A percentile compares a stretch with the other conserved stretches of the same genome.
These are phyloP conservation scores for Penicillium fuscoglaucum DNA, from an alignment of 2,329 filamentous ascomycete genomes.

Conservation along the genomic window DNA sequence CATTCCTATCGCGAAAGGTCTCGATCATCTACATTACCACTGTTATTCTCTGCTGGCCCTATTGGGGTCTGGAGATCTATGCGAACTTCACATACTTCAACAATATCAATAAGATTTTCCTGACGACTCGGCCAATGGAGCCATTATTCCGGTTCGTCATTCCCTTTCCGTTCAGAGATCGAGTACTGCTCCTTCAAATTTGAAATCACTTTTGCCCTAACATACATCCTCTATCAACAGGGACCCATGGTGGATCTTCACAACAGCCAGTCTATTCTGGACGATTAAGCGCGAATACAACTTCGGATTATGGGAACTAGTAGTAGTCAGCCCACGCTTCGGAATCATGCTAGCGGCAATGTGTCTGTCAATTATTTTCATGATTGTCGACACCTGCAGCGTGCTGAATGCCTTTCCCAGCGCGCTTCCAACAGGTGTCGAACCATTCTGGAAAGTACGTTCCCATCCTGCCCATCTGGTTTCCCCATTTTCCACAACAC, in stretches of 20 bases:
- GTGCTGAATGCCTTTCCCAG: conserved; percentile 53
- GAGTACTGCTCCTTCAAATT: not conserved
- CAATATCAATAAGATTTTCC: conserved; percentile 54
- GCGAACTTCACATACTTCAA: conserved; percentile 67
- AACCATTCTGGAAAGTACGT: conserved; percentile 61
- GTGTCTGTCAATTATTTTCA: conserved; percentile 61
- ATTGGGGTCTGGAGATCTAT: conserved; percentile 66
- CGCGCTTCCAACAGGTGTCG: conserved; percentile 55
- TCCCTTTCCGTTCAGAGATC: not conserved
- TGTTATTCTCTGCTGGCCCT: conserved; percentile 60
- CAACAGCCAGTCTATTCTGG: conserved; percentile 59
- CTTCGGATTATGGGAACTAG: conserved; percentile 57
- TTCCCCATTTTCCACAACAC: not conserved
- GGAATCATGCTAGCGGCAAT: conserved; percentile 63
- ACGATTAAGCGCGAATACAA: conserved; percentile 64
- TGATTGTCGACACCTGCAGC: conserved; percentile 61
- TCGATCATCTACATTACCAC: conserved; percentile 60
- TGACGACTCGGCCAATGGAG: conserved; percentile 59
- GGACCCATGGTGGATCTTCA: conserved; percentile 70
- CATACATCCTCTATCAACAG: conserved; percentile 26
- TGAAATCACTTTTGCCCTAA: not conserved
- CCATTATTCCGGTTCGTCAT: conserved; percentile 55
- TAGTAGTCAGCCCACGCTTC: conserved; percentile 64
- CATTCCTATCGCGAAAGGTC: conserved; percentile 55
- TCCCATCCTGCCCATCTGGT: too few species aligned